A percentile compares a stretch with the other conserved stretches of the same genome.
Evolutionary conservation across 2,329 filamentous ascomycete species (phyloP).

Genomic region (Simplicillium aogashimaense): DNA sequence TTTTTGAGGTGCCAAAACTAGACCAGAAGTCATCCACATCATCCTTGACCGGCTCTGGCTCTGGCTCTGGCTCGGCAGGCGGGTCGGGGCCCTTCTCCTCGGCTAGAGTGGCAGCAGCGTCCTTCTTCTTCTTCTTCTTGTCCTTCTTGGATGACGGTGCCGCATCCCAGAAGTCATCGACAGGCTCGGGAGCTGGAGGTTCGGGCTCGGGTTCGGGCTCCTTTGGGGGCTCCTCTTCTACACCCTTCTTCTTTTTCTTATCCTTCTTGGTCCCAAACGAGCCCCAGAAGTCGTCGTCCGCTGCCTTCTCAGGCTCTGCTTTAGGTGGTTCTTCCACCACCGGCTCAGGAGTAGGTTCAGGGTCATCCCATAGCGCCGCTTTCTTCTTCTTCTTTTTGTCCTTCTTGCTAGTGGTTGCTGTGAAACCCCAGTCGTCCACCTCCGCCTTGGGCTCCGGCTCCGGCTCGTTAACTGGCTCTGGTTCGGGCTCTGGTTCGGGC

Average conservation of each 20-base stretch:
- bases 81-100: background rate
- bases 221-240: constrained; percentile 7
- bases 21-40: constrained; percentile 17
- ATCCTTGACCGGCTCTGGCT: constrained; percentile 6
- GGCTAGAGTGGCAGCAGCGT: constrained; percentile 3
- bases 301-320: constrained; percentile 8
- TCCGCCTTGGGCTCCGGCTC: constrained; percentile 17
- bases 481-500: constrained; percentile 14
- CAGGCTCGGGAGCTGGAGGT: background rate
- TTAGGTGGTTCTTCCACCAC: constrained; percentile 5
- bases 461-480: constrained; percentile 9
- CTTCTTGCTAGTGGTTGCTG: constrained; percentile 9
- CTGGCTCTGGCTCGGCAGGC: constrained; percentile 10
- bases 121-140: constrained; percentile 18
- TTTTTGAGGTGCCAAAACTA: constrained; percentile 9
- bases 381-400: constrained; percentile 14
- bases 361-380: constrained; percentile 9
- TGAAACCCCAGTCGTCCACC: constrained; percentile 18
- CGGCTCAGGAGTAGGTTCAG: constrained; percentile 10
- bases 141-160: constrained; percentile 7
- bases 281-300: constrained; percentile 14
- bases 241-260: constrained; percentile 21
- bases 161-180: constrained; percentile 8
- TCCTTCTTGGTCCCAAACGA: constrained; percentile 12
- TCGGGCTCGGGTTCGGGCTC: constrained; percentile 11